phyloP scores from a whole-genome alignment of 257 asterid genomes.

The Linderniella brevidens region DNA sequence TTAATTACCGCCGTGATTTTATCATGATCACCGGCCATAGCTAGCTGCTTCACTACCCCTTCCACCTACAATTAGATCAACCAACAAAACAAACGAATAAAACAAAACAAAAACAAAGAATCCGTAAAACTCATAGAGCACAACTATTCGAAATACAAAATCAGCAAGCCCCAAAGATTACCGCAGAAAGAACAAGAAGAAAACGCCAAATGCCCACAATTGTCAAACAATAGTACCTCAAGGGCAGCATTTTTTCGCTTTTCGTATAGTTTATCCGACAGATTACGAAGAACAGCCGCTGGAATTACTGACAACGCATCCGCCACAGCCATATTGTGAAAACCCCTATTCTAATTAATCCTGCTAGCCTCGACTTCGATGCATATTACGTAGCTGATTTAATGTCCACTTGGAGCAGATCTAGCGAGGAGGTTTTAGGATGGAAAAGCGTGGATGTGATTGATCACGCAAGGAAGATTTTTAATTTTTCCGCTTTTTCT shows the following conservation, averaged over 20 bases:
- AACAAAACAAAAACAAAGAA: neutral
- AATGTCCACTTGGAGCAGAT: too few species aligned
- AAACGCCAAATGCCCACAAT: too few species aligned
- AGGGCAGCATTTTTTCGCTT: conserved; percentile 98
- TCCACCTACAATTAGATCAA: conserved; percentile 69
- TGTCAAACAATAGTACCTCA: conserved; percentile 33
- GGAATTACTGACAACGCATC: conserved; percentile 70
- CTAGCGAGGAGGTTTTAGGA: too few species aligned
- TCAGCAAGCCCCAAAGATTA: conserved; percentile 6
- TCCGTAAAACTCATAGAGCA: neutral
- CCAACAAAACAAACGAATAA: conserved; percentile 2
- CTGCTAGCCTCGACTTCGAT: neutral
- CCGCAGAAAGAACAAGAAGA: too few species aligned
- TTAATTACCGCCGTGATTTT: conserved; percentile 66
- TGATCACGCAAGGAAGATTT: too few species aligned
- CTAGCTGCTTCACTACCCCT: conserved; percentile 84
- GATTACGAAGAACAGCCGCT: conserved; percentile 77
- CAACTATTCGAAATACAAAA: conserved; percentile 1
- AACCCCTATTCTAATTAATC: conserved; percentile 1
- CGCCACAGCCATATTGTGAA: conserved; percentile 42
- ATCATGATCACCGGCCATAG: conserved; percentile 63
- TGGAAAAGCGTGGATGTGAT: too few species aligned
- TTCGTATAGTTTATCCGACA: conserved; percentile 93
- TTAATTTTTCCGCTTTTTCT: too few species aligned
- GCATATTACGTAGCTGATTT: too few species aligned